These are phyloP conservation scores for Angophora floribunda DNA, from an alignment of 345 rosid genomes.

Conservation along the genomic window DNA sequence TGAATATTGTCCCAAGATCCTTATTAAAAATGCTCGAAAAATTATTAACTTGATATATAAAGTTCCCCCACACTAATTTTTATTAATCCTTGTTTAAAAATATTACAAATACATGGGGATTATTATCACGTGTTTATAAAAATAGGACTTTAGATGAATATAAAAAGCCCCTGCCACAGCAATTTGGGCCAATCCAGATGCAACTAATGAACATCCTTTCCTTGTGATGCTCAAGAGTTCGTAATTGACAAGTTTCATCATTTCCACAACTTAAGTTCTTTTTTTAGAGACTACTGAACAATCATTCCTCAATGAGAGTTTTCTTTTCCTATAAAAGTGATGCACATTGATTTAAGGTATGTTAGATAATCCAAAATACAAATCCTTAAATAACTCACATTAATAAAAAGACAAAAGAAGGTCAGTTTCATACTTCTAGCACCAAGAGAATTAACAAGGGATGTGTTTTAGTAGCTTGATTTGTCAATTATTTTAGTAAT, in stretches of 20 bases:
- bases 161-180: not conserved
- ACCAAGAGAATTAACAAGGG: not conserved
- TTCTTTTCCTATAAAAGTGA: not conserved
- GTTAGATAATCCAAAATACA: not conserved
- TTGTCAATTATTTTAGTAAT: not conserved
- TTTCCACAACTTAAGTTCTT: not conserved
- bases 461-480: not conserved
- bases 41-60: not conserved
- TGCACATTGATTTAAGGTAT: not conserved
- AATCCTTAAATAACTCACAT: not conserved
- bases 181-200: not conserved
- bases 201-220: not conserved
- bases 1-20: not conserved
- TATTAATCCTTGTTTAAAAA: not conserved
- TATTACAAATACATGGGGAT: not conserved
- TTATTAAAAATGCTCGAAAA: not conserved
- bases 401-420: not conserved
- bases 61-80: not conserved
- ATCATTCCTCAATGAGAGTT: not conserved
- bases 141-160: not conserved
- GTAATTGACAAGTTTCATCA: not conserved
- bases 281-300: not conserved
- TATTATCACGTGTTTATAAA: not conserved
- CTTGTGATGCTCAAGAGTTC: not conserved
- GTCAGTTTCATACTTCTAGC: not conserved